These are phyloP conservation scores for Aspergillus pseudoterreus DNA, from an alignment of 2,329 filamentous ascomycete genomes.

Conservation along the genomic window DNA sequence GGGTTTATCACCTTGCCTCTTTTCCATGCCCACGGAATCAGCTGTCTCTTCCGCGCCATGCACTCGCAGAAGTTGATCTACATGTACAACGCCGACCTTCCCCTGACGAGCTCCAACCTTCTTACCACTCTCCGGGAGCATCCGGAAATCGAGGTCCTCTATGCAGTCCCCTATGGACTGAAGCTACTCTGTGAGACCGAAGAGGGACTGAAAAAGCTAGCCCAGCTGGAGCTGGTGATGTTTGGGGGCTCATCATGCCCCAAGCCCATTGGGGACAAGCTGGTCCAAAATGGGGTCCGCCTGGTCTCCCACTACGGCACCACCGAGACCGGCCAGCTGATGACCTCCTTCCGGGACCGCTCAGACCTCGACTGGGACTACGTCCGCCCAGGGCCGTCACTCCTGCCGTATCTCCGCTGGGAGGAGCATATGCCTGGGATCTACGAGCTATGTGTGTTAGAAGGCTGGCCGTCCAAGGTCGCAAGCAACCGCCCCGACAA, in stretches of 20 bases:
- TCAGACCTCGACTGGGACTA: conserved; percentile 61
- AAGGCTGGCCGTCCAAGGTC: conserved; percentile 37
- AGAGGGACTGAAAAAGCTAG: conserved; percentile 49
- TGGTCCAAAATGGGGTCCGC: conserved; percentile 53
- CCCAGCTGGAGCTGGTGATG: conserved; percentile 50
- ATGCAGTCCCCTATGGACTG: conserved; percentile 61
- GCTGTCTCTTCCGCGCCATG: conserved; percentile 52
- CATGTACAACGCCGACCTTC: conserved; percentile 54
- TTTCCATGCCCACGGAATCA: conserved; percentile 59
- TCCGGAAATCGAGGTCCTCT: conserved; percentile 51
- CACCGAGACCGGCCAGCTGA: conserved; percentile 60
- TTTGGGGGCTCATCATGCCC: conserved; percentile 58
- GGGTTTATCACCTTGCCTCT: conserved; percentile 55
- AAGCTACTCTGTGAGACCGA: conserved; percentile 60
- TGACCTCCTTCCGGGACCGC: conserved; percentile 55
- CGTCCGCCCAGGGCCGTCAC: conserved; percentile 41
- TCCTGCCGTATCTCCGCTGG: conserved; percentile 41
- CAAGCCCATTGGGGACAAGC: conserved; percentile 54
- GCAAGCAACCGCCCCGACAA: conserved; percentile 45
- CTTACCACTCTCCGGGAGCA: conserved; percentile 42
- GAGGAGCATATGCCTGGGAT: conserved; percentile 33
- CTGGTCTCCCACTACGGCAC: conserved; percentile 56
- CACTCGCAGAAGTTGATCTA: conserved; percentile 49
- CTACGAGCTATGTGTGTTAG: conserved; percentile 33
- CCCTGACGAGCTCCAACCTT: conserved; percentile 50